These are phyloP conservation scores for Trichophyton simii DNA, from an alignment of 2,329 filamentous ascomycete genomes.

Conservation along the genomic window DNA sequence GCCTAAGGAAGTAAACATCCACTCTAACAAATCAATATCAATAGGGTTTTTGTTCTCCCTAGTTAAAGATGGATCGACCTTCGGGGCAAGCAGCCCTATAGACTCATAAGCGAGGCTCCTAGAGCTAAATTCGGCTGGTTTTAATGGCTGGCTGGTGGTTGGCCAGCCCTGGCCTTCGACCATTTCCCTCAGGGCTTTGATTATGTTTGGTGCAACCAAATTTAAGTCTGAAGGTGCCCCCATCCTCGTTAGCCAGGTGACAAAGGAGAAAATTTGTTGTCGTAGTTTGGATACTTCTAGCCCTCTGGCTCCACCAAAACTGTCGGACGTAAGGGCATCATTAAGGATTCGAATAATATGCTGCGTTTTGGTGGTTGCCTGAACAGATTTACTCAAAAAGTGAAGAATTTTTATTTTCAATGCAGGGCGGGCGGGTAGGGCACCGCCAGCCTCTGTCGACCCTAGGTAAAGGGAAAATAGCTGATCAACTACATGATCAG, in stretches of 20 bases:
- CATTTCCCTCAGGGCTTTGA: constrained; percentile 58
- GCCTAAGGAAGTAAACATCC: constrained; percentile 72
- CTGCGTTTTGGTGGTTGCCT: constrained; percentile 6
- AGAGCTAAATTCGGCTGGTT: constrained; percentile 51
- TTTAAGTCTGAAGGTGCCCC: constrained; percentile 50
- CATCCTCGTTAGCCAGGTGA: constrained; percentile 73
- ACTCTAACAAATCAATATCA: constrained; percentile 47
- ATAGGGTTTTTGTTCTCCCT: constrained; percentile 30
- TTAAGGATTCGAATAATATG: not conserved
- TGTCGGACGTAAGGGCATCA: constrained; percentile 1
- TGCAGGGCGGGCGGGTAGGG: constrained; percentile 46
- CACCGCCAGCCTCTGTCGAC: constrained; percentile 34
- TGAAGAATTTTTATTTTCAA: constrained; percentile 66
- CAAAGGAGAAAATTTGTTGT: constrained; percentile 69
- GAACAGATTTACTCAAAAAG: constrained; percentile 59
- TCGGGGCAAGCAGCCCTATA: constrained; percentile 61
- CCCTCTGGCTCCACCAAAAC: constrained; percentile 37
- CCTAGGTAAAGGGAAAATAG: constrained; percentile 64
- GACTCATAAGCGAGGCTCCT: constrained; percentile 80
- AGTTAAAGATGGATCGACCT: constrained; percentile 27
- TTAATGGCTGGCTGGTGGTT: constrained; percentile 44
- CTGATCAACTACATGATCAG: constrained; percentile 46
- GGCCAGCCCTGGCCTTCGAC: constrained; percentile 79
- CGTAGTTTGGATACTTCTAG: constrained; percentile 69
- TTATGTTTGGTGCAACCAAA: constrained; percentile 54